Conservation (phyloP, 768 basidiomycete genomes). For the Pulveroboletus sp. region DNA sequence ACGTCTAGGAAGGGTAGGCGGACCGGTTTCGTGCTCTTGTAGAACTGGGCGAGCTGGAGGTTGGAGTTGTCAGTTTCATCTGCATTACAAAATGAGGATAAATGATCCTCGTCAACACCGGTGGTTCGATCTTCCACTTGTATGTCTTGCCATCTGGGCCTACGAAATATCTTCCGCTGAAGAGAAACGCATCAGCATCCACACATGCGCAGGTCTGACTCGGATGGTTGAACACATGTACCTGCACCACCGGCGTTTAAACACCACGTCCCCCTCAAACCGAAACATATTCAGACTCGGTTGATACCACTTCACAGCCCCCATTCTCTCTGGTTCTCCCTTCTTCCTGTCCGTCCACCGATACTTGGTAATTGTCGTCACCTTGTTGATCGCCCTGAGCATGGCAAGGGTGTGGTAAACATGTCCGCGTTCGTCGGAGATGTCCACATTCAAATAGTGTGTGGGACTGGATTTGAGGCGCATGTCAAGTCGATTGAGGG, state of each 20-base stretch:
- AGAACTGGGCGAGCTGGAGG: neutral
- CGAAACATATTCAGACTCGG: neutral
- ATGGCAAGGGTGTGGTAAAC: constrained; percentile 10
- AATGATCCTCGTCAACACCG: constrained; percentile 19
- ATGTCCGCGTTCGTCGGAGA: constrained; percentile 8
- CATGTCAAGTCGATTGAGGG: constrained; percentile 2
- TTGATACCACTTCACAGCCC: constrained; percentile 8
- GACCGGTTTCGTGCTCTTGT: neutral
- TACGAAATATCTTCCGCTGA: constrained; percentile 24
- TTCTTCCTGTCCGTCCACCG: neutral
- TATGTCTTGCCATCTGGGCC: constrained; percentile 26
- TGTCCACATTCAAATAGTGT: constrained; percentile 18
- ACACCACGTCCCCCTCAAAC: constrained; percentile 2
- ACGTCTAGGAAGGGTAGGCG: constrained; percentile 12
- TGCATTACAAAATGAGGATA: neutral
- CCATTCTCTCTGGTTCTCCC: neutral
- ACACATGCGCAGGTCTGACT: too few species aligned
- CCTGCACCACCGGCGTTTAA: neutral
- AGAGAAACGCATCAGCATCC: neutral
- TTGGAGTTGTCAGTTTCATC: neutral
- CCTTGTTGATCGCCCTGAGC: neutral
- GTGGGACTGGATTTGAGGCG: constrained; percentile 16
- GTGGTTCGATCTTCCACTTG: constrained; percentile 22
- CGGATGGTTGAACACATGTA: too few species aligned
- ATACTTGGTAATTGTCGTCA: constrained; percentile 11